These are phyloP conservation scores for Curvularia verruculosa DNA, from an alignment of 2,329 filamentous ascomycete species.

Conservation along the genomic window DNA sequence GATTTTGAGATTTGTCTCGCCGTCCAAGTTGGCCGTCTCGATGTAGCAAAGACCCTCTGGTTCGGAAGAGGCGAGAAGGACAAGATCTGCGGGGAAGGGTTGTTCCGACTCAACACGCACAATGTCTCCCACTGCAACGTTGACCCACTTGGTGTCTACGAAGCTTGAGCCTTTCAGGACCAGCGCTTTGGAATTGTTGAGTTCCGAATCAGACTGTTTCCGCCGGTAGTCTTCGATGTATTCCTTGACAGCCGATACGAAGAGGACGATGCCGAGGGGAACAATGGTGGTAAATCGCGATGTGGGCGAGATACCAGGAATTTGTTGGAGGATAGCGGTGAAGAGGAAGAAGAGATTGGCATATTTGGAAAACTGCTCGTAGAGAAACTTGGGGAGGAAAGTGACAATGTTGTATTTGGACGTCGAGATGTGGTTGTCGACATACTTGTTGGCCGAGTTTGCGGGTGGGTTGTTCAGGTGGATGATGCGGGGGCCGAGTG, in stretches of 20 bases:
- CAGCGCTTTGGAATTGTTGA: conserved; percentile 86
- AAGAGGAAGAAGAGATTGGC: conserved; percentile 99
- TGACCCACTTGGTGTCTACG: conserved; percentile 88
- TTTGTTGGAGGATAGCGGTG: conserved; percentile 91
- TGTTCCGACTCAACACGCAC: conserved; percentile 92
- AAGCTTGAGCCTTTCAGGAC: conserved; percentile 85
- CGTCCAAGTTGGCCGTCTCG: conserved; percentile 96
- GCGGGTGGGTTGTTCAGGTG: conserved; percentile 95
- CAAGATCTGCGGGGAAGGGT: conserved; percentile 91
- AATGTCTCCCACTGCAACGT: conserved; percentile 90
- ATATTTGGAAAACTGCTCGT: conserved; percentile 98
- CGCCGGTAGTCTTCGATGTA: conserved; percentile 91
- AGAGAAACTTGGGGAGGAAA: conserved; percentile 95
- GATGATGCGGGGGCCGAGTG: conserved; percentile 88
- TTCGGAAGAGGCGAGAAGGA: conserved; percentile 91
- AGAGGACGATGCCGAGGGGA: conserved; percentile 84
- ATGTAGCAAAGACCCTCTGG: conserved; percentile 98
- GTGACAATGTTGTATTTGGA: conserved; percentile 95
- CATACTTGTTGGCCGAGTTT: conserved; percentile 86
- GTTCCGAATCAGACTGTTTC: conserved; percentile 80
- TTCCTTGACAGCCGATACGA: conserved; percentile 96
- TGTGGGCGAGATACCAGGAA: conserved; percentile 91
- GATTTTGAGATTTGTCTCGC: conserved; percentile 98
- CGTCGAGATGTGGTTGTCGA: conserved; percentile 96
- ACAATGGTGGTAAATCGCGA: conserved; percentile 96